A percentile compares a stretch with the other conserved stretches of the same genome.
Evolutionary conservation across 257 asterid species (phyloP).

Genomic region (Solanum microdontum): DNA sequence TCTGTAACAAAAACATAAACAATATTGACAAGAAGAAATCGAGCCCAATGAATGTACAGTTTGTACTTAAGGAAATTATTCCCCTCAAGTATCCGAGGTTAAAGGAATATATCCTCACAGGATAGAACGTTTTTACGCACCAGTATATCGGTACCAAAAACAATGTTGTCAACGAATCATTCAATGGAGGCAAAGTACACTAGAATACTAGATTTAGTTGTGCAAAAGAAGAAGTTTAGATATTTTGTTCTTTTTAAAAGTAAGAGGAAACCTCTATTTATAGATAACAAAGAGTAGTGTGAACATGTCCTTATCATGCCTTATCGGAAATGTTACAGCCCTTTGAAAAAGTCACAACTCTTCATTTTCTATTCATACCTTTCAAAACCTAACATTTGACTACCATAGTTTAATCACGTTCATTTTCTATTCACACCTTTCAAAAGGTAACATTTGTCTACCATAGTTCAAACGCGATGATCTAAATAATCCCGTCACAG

Average conservation of each 20-base stretch:
- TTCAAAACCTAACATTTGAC: background rate
- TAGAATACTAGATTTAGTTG: background rate
- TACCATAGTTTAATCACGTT: accelerated
- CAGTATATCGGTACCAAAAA: background rate
- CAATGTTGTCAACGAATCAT: background rate
- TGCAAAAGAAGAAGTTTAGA: background rate
- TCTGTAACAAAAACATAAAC: background rate
- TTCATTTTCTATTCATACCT: background rate
- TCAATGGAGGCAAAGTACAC: background rate
- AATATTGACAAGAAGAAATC: background rate
- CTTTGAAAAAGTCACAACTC: background rate
- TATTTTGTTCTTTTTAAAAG: background rate
- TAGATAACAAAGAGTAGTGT: background rate
- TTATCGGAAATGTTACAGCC: background rate
- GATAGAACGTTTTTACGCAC: background rate
- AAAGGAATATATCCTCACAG: background rate
- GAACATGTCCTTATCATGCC: background rate
- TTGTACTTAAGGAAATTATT: background rate
- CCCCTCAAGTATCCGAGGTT: background rate
- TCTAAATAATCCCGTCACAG: background rate
- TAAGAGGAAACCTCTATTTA: too few relatives aligned
- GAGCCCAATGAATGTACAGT: background rate
- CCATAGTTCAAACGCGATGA: background rate
- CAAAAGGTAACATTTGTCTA: background rate
- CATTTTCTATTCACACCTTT: background rate